Evolutionary conservation across 164 flowering plant species (phyloP), one percentile per base, ranked within the genome.

Genomic region (Hamamelis virginiana): DNA sequence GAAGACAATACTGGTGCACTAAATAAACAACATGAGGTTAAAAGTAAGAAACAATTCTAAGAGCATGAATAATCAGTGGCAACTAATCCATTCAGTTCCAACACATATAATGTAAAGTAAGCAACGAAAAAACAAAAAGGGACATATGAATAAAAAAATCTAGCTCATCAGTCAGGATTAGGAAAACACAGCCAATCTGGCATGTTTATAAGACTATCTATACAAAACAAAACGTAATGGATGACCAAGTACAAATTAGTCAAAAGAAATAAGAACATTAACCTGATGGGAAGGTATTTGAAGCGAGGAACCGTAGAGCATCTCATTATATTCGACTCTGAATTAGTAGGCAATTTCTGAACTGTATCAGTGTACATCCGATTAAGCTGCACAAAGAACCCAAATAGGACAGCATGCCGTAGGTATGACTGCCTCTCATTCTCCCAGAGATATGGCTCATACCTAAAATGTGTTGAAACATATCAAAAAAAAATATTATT

Each of bases 271-370:
- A 16, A 59, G 38, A 69, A 62, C 5, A 68, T 70, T n/a, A 22
- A 95, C 99, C 99, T 92, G 80, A 95, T 95, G 33, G 99, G 99
- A 78, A 96, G 98, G 74, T 92, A 96, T 72, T 90, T 89, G 81
- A 96, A 96, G 14, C 98, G 93, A 68, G 98, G 96, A 75, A 95
- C 90, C 8, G 81, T 75, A 45, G 94, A 87, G 82, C 97, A 93
- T 83, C 92, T 83, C 97, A 92, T 81, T 22, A 90, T 84, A 74
- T 96, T 96, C 64, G 98, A 89, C 69, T 90, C 92, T 15, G 95
- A 75, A 82, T 90, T 92, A 26, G 88, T 77, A 33, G 97, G 89
- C 64, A 88, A 68, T 77, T 86, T 96, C 74, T 88, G 93, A 48
- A 80, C 77, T 23, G 92, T 82, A 76, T 89, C 85, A 18, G 87